Base-by-base conservation (phyloP, 306 rosid genomes). In the Coriaria nepalensis region DNA sequence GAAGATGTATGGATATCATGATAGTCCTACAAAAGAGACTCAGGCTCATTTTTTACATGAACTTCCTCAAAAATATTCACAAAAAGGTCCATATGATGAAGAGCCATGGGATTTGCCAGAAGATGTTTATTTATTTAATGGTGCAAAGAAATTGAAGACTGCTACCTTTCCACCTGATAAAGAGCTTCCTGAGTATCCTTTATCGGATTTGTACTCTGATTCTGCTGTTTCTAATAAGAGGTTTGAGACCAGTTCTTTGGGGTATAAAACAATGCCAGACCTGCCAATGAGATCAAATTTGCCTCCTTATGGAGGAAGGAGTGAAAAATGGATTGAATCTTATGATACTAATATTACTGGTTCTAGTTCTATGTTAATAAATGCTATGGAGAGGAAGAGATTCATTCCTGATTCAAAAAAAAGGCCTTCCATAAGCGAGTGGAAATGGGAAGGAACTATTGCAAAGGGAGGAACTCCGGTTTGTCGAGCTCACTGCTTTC, bases 401-500 rank as follows among this genome's bases (percentile, higher is more conserved):
- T 64, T 79, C 53, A 66, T 85, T 9, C 92, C 93, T 55, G 94
- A 90, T 67, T 66, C 80, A 13, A 74, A 73, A 36, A 50, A 45
- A n/a, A n/a, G n/a, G 68, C 43, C 83, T 52, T 72, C 96, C 65
- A 5, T 70, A 57, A 66, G 68, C 5, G 85, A 79, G 67, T 90
- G 98, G 98, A 90, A 82, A 67, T 90, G 98, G 98, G 96, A 85
- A 75, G 96, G 98, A 53, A 85, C 92, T 57, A 90, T 82, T 60
- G 98, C 98, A 40, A 90, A 90, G 79, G 95, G 98, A 53, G 98
- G 98, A 63, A 79, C 94, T 33, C 96, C 94, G 59, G 72, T 90
- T 51, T 82, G 98, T 68, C 92, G 81, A 55, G 98, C 98, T 42
- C 98, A 87, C 52, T 85, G 98, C 75, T 90, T 90, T 68, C 98